A percentile compares a stretch with the other conserved stretches of the same genome.
Conservation (phyloP, 2,329 filamentous ascomycete species). For the Lizonia empirigonia region DNA sequence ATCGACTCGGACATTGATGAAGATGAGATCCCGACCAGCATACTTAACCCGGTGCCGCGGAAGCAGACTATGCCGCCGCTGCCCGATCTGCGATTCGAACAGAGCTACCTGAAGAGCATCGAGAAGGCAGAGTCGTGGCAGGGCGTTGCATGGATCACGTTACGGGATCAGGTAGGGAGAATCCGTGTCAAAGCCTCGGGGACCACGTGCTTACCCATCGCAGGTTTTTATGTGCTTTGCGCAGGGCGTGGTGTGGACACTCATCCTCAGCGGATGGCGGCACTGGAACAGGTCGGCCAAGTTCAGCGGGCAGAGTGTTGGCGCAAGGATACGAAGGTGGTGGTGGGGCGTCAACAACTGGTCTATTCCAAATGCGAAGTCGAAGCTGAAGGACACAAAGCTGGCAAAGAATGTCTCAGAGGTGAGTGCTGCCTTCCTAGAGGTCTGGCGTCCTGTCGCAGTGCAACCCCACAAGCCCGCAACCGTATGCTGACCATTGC, state of each 20-base stretch:
- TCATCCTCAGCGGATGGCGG: conserved; percentile 85
- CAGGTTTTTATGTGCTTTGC: conserved; percentile 84
- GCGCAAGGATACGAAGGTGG: conserved; percentile 82
- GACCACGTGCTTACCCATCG: conserved; percentile 2
- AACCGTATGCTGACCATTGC: conserved; percentile 18
- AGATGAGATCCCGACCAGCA: conserved; percentile 72
- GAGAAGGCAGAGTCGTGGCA: conserved; percentile 78
- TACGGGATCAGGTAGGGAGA: conserved; percentile 77
- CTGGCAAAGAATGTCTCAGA: conserved; percentile 44
- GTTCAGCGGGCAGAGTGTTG: conserved; percentile 75
- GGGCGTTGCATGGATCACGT: conserved; percentile 80
- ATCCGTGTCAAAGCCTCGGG: background rate
- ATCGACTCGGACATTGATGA: conserved; percentile 60
- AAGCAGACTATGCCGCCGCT: conserved; percentile 69
- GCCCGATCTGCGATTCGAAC: conserved; percentile 90
- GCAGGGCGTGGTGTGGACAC: conserved; percentile 88
- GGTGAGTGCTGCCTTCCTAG: conserved; percentile 44
- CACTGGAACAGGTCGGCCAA: conserved; percentile 82
- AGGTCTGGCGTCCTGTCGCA: conserved; percentile 29
- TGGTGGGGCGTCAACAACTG: conserved; percentile 97
- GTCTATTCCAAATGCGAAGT: conserved; percentile 51
- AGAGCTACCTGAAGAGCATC: conserved; percentile 95
- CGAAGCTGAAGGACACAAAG: conserved; percentile 35
- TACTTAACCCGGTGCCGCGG: conserved; percentile 62
- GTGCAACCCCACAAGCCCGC: background rate